Base-by-base conservation (phyloP, 495 filamentous ascomycete genomes). In the Penicillium goetzii region DNA sequence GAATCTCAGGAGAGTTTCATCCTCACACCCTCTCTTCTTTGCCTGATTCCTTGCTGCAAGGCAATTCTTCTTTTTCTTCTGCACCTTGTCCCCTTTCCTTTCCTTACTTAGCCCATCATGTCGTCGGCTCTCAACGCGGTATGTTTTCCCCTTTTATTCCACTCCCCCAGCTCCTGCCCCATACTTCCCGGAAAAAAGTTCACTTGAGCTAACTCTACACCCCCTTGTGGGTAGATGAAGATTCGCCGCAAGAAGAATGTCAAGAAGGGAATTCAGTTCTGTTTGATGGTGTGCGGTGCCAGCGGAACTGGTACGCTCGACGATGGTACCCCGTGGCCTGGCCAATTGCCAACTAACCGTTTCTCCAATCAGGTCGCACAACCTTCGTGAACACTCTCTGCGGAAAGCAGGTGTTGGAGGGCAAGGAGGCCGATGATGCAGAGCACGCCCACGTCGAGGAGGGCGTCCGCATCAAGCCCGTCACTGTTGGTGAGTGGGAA, bases 191-290 rank as follows among this genome's bases (percentile, higher is more conserved):
- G 19, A 64, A 60, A 66, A 71, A 69, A 72, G 50, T 59, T 63
- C 55, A 36, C 55, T 38, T 19, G 41, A 68, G 70, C 70, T 73
- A 62, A 73, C 69, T 59, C 40, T 26, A 61, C 49, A 60, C 63
- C 68, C 68, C 56, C 19, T 32, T 62, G 55, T 60, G 68, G 65
- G 63, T 60, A 93, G 90, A 91, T 93, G 77, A 93, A 96, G 89
- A 93, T 97, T 77, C 93, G 95, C 81, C 89, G 92, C 75, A 99
- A 99, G 93, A 99, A 99, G 88, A 97, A 98, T 85, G 94, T 98
- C 81, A 99, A 99, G 90, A 99, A 98, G 89, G 95, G 95, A 68
- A 97, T 99, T 73, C 96, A 98, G 85, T 99, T 99, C 84, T 98
- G 94, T 82, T 76, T 99, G 89, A 99, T 99, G 95, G 95, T 99